These are phyloP conservation scores for Typha latifolia DNA, from an alignment of 176 grass and related monocot species.

Conservation along the genomic window DNA sequence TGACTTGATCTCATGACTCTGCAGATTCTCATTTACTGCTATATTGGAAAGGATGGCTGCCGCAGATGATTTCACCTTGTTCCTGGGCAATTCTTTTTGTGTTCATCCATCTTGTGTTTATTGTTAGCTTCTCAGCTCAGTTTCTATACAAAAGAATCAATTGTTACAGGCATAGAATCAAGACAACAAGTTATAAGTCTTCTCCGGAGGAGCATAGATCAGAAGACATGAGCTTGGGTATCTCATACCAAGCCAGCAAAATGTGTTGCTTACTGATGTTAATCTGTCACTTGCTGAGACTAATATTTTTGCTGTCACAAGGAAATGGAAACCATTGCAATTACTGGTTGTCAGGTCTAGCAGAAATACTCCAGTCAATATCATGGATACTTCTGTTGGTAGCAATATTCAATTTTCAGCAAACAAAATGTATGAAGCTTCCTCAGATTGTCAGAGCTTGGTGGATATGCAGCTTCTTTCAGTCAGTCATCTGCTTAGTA, in stretches of 20 bases:
- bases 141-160: slow-evolving; percentile 46
- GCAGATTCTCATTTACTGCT: slow-evolving; percentile 39
- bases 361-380: slow-evolving; percentile 48
- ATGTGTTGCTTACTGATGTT: slow-evolving; percentile 62
- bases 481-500: slow-evolving; percentile 38
- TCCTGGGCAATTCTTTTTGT: slow-evolving; percentile 49
- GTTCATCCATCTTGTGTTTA: slow-evolving; percentile 50
- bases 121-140: slow-evolving; percentile 31
- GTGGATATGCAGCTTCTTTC: slow-evolving; percentile 74
- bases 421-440: slow-evolving; percentile 47
- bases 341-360: slow-evolving; percentile 34
- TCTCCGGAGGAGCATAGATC: slow-evolving; percentile 18
- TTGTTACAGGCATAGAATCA: slow-evolving; percentile 32
- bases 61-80: slow-evolving; percentile 48
- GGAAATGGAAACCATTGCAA: slow-evolving; percentile 32
- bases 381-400: slow-evolving; percentile 71
- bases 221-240: slow-evolving; percentile 27
- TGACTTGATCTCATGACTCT: not conserved
- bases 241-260: slow-evolving; percentile 62
- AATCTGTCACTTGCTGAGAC: slow-evolving; percentile 32
- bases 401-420: slow-evolving; percentile 43
- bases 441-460: slow-evolving; percentile 56
- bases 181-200: not conserved
- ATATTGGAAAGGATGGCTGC: slow-evolving; percentile 55
- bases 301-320: slow-evolving; percentile 34